These are phyloP conservation scores for Aspergillus egyptiacus DNA, from an alignment of 495 filamentous ascomycete genomes.

Conservation along the genomic window DNA sequence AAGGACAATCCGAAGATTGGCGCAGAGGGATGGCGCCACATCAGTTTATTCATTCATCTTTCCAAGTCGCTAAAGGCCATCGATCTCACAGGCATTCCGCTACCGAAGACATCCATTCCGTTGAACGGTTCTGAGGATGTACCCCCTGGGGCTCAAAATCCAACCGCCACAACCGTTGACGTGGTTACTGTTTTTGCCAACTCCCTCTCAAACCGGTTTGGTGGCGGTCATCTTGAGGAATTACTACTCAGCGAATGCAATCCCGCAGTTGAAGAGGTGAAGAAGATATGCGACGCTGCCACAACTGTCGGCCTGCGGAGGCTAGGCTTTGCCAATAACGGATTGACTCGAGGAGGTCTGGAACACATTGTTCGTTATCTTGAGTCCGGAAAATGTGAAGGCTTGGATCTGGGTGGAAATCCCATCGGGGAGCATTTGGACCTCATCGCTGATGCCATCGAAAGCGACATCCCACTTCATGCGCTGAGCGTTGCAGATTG, in stretches of 20 bases:
- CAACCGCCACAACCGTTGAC: constrained; percentile 28
- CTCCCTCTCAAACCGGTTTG: constrained; percentile 69
- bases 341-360: constrained; percentile 64
- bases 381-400: constrained; percentile 69
- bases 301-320: constrained; percentile 67
- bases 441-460: constrained; percentile 57
- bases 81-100: constrained; percentile 79
- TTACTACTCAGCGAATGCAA: constrained; percentile 76
- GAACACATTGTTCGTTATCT: constrained; percentile 72
- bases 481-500: constrained; percentile 86
- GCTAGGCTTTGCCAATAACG: constrained; percentile 77
- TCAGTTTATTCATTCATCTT: constrained; percentile 84
- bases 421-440: constrained; percentile 65
- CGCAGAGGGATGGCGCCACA: constrained; percentile 83
- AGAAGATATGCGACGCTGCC: constrained; percentile 67
- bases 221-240: constrained; percentile 71
- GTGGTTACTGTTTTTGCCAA: constrained; percentile 59
- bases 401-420: constrained; percentile 92
- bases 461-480: constrained; percentile 60
- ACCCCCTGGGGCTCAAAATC: background rate
- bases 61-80: constrained; percentile 79
- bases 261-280: constrained; percentile 62
- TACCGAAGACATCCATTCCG: constrained; percentile 48
- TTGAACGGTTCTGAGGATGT: constrained; percentile 15
- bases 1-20: constrained; percentile 85